Conservation (phyloP, 257 asterid species). For the Jacaranda mimosifolia region DNA sequence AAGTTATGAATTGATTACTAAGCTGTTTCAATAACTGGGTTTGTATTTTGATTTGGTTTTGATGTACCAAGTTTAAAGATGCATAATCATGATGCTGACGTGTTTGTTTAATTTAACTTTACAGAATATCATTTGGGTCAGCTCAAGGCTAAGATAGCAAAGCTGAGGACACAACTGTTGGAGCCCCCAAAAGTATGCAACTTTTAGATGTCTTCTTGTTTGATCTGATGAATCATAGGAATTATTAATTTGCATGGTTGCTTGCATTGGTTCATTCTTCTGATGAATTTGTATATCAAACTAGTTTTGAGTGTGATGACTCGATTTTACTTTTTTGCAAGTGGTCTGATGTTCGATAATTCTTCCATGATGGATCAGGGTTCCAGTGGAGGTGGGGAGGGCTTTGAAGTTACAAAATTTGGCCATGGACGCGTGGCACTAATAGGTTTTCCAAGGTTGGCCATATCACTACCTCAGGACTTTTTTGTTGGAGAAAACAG, state of each 20-base stretch:
- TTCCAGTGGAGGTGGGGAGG: constrained; percentile 98
- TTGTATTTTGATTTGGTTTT: not conserved
- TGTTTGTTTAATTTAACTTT: constrained; percentile 24
- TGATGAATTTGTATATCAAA: not conserved
- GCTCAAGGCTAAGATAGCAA: constrained; percentile 99
- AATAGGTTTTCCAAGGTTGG: constrained; percentile 98
- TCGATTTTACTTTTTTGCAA: not conserved
- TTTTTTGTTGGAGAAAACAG: not conserved
- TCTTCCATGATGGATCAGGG: constrained; percentile 63
- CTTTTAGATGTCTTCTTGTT: not conserved
- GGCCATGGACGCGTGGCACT: constrained; percentile 99
- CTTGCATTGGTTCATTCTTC: constrained; percentile 16
- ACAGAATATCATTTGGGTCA: constrained; percentile 99
- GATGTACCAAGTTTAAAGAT: not conserved
- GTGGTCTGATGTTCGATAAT: constrained; percentile 25
- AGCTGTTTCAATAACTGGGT: not conserved
- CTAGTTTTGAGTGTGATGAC: not conserved
- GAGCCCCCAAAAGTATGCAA: constrained; percentile 97
- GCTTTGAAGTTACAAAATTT: constrained; percentile 96
- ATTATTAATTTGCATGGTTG: constrained; percentile 1
- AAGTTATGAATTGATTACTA: not conserved
- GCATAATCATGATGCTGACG: constrained; percentile 18
- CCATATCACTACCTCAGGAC: constrained; percentile 33
- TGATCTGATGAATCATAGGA: not conserved
- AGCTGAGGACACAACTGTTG: constrained; percentile 95